A percentile compares a stretch with the other conserved stretches of the same genome.
Evolutionary conservation across 352 stramenopile genomes (phyloP).

Genomic region (Globisporangium mamillatum): DNA sequence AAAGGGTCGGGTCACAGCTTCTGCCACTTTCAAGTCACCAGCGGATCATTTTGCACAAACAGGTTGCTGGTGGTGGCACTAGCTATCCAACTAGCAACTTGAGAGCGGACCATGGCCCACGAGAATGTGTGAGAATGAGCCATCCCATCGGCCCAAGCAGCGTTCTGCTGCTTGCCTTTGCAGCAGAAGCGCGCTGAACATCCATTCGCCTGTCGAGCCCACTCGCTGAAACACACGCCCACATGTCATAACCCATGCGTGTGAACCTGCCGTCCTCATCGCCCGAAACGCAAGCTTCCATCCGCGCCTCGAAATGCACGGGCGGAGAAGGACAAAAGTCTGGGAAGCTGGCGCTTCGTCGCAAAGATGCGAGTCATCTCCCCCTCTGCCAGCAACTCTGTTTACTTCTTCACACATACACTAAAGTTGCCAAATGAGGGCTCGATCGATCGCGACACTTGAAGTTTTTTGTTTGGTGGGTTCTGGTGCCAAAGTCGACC

Average conservation of each 20-base stretch:
- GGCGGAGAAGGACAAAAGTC: not conserved
- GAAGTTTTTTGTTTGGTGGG: not conserved
- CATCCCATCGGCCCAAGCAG: not conserved
- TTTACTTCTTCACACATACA: not conserved
- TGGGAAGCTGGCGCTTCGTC: not conserved
- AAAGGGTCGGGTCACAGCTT: not conserved
- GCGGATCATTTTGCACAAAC: not conserved
- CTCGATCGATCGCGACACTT: conserved; percentile 3
- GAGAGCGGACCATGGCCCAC: not conserved
- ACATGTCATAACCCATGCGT: not conserved
- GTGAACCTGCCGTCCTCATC: conserved; percentile 1
- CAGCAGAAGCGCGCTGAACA: not conserved
- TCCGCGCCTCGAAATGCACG: not conserved
- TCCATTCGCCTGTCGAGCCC: not conserved
- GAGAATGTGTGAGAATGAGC: not conserved
- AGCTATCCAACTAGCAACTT: not conserved
- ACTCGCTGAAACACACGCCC: not conserved
- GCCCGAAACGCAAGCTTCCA: conserved; percentile 4
- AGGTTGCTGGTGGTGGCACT: not conserved
- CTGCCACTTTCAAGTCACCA: not conserved
- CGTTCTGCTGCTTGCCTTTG: not conserved
- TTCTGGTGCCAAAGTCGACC: not conserved
- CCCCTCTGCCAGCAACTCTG: not conserved
- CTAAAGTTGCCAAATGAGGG: not conserved
- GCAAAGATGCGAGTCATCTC: conserved; percentile 8